These are phyloP conservation scores for Alloascoidea hylecoeti DNA, from an alignment of 805 yeast genomes.

Conservation along the genomic window DNA sequence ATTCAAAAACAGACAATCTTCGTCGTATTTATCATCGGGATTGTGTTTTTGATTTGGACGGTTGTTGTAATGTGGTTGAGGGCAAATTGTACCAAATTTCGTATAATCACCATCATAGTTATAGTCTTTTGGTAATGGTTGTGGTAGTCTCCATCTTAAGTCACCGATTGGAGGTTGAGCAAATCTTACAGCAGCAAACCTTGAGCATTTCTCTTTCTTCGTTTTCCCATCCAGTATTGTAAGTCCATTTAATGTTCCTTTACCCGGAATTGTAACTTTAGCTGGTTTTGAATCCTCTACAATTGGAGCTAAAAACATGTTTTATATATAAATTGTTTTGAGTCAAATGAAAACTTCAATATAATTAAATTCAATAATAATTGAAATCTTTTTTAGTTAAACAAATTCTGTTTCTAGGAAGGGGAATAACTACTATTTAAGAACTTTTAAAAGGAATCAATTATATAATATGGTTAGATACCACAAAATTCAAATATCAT, in stretches of 20 bases:
- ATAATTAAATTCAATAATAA: too few relatives aligned
- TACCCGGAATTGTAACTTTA: neutral
- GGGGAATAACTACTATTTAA: too few relatives aligned
- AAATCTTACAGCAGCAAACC: slow-evolving; percentile 16
- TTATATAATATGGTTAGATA: too few relatives aligned
- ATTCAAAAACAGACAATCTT: slow-evolving; percentile 20
- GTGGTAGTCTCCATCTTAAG: slow-evolving; percentile 20
- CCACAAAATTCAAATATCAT: too few relatives aligned
- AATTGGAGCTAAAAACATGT: neutral
- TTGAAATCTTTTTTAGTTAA: too few relatives aligned
- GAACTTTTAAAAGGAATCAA: too few relatives aligned
- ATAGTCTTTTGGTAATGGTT: slow-evolving; percentile 17
- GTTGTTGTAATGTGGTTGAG: slow-evolving; percentile 17
- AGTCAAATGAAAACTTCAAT: too few relatives aligned
- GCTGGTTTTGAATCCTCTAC: neutral
- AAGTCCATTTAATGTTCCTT: neutral
- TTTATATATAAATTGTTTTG: too few relatives aligned
- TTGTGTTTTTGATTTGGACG: slow-evolving; percentile 11
- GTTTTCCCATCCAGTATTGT: neutral
- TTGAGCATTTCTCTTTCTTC: neutral
- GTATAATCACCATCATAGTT: slow-evolving; percentile 25
- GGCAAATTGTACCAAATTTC: slow-evolving; percentile 19
- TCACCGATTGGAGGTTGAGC: slow-evolving; percentile 19
- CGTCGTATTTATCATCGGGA: slow-evolving; percentile 16
- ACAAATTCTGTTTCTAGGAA: too few relatives aligned